Conservation (phyloP, 1,284 basidiomycete genomes). For the Moesziomyces globuligerus region DNA sequence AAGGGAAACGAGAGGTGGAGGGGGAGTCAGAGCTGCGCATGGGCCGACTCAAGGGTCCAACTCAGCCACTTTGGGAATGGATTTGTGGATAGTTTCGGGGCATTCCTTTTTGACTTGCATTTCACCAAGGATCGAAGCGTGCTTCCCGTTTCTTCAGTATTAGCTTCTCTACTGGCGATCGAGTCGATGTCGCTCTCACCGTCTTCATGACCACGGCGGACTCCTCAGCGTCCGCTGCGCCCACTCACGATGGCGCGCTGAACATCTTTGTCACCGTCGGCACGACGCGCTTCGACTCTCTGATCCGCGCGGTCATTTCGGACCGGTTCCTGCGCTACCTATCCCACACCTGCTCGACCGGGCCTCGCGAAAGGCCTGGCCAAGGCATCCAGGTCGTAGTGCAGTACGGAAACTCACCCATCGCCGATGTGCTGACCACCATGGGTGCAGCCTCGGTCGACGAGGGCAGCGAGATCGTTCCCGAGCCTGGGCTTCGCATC, state of each 20-base stretch:
- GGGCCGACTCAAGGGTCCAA: not conserved
- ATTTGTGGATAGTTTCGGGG: not conserved
- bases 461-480: slow-evolving; percentile 34
- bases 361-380: not conserved
- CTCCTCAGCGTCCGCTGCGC: not conserved
- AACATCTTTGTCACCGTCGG: slow-evolving; percentile 58
- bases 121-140: not conserved
- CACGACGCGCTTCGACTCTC: slow-evolving; percentile 56
- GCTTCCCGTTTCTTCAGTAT: not conserved
- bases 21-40: not conserved
- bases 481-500: slow-evolving; percentile 42
- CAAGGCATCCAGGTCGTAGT: slow-evolving; percentile 6
- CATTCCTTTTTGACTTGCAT: not conserved
- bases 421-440: slow-evolving; percentile 30
- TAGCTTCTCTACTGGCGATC: not conserved
- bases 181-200: not conserved
- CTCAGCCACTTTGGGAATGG: no score
- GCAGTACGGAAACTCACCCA: slow-evolving; percentile 46
- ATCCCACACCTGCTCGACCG: slow-evolving; percentile 16
- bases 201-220: slow-evolving; percentile 5
- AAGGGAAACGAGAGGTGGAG: not conserved
- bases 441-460: slow-evolving; percentile 31
- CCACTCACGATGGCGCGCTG: not conserved
- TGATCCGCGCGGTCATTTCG: slow-evolving; percentile 44
- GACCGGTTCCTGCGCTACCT: slow-evolving; percentile 26